Conservation (phyloP, 2,329 filamentous ascomycete genomes). For the Fusarium luffae region DNA sequence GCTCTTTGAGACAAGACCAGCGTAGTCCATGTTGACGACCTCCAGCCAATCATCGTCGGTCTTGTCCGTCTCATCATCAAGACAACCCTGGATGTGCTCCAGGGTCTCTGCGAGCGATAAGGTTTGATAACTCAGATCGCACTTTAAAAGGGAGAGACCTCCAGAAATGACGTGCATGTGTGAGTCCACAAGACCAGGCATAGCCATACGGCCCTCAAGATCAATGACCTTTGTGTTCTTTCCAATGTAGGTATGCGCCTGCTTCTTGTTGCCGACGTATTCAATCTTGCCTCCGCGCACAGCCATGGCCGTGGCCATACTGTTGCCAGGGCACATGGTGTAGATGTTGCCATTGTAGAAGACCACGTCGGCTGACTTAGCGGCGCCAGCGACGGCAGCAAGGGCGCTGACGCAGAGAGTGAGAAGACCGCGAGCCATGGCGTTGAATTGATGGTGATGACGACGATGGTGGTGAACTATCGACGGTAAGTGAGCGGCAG, state of each 20-base stretch:
- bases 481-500: neutral
- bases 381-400: constrained; percentile 12
- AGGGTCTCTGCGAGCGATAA: constrained; percentile 29
- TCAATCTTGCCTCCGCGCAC: constrained; percentile 38
- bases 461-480: neutral
- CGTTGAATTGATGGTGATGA: neutral
- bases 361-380: constrained; percentile 31
- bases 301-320: constrained; percentile 34
- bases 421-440: constrained; percentile 33
- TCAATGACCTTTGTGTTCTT: constrained; percentile 41
- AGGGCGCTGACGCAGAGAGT: constrained; percentile 30
- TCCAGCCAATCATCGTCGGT: constrained; percentile 43
- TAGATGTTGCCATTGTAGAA: constrained; percentile 46
- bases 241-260: constrained; percentile 38
- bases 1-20: constrained; percentile 36
- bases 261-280: constrained; percentile 36
- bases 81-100: constrained; percentile 41
- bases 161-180: constrained; percentile 45
- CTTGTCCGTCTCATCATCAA: constrained; percentile 40
- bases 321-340: constrained; percentile 33
- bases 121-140: constrained; percentile 45
- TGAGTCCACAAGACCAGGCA: constrained; percentile 46
- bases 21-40: constrained; percentile 43
- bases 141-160: constrained; percentile 42
- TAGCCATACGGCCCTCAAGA: constrained; percentile 46